Conservation (phyloP, 768 basidiomycete species). For the Pleurotus pulmonarius region DNA sequence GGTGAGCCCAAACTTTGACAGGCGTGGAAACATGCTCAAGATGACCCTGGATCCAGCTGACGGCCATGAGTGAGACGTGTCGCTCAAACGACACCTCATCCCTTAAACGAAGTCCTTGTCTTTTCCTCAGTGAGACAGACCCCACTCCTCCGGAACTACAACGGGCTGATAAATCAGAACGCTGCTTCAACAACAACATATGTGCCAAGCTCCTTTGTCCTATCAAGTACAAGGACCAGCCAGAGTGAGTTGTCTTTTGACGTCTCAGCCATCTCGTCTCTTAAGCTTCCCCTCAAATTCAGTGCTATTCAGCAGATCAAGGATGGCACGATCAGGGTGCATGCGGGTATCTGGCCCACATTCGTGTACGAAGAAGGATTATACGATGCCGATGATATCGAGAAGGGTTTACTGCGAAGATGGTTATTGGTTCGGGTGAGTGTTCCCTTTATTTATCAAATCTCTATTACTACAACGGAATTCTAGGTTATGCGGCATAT, state of each 20-base stretch:
- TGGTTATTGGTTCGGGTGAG: conserved; percentile 1
- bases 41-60: neutral
- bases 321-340: neutral
- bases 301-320: neutral
- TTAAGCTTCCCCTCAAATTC: neutral
- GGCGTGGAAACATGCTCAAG: neutral
- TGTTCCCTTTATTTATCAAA: neutral
- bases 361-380: conserved; percentile 4
- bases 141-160: neutral
- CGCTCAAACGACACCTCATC: neutral
- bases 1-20: neutral
- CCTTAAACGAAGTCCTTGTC: neutral
- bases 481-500: conserved; percentile 10
- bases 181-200: neutral
- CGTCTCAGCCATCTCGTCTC: too few species aligned
- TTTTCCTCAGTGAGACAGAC: neutral
- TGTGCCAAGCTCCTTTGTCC: neutral
- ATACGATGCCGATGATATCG: conserved; percentile 2
- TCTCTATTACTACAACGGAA: neutral
- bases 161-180: neutral
- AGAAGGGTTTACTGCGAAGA: conserved; percentile 5
- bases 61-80: neutral
- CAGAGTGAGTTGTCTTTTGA: neutral
- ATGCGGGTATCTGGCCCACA: neutral
- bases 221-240: neutral